Conservation (phyloP, 2,329 filamentous ascomycete species). For the Alternaria brassicae region DNA sequence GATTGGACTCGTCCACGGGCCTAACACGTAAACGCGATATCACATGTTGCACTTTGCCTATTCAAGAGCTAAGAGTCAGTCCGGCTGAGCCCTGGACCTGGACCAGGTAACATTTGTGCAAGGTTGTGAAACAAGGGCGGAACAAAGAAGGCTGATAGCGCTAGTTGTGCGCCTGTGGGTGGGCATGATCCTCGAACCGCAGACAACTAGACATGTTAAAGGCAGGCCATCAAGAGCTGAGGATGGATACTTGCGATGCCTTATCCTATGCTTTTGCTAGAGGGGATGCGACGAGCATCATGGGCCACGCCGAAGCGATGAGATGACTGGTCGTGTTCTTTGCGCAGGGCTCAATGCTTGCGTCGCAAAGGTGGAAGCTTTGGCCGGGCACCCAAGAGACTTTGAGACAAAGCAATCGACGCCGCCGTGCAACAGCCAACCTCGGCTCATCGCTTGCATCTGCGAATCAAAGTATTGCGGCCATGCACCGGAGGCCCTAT, state of each 20-base stretch:
- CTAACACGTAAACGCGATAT: slow-evolving; percentile 47
- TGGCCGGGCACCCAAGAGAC: slow-evolving; percentile 34
- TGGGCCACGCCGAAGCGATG: slow-evolving; percentile 15
- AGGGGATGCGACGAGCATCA: background rate
- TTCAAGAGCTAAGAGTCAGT: slow-evolving; percentile 38
- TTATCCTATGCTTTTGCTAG: background rate
- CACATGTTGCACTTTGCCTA: slow-evolving; percentile 42
- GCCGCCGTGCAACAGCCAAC: slow-evolving; percentile 40
- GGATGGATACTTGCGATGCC: background rate
- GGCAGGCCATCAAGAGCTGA: background rate
- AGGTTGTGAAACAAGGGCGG: slow-evolving; percentile 41
- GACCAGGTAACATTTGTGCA: slow-evolving; percentile 36
- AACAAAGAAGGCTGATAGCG: slow-evolving; percentile 33
- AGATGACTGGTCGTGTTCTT: slow-evolving; percentile 27
- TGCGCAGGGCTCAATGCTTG: slow-evolving; percentile 32
- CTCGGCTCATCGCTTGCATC: slow-evolving; percentile 30
- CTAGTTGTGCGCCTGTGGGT: slow-evolving; percentile 11
- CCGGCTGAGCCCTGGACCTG: slow-evolving; percentile 28
- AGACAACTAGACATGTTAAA: slow-evolving; percentile 13
- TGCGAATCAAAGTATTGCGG: slow-evolving; percentile 34
- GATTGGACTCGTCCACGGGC: slow-evolving; percentile 46
- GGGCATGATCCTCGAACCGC: slow-evolving; percentile 12
- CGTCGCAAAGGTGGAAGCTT: slow-evolving; percentile 31
- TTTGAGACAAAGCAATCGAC: slow-evolving; percentile 30
- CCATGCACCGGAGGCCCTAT: slow-evolving; percentile 22